Evolutionary conservation across 139 green algal species (phyloP).

Genomic region (Ulvella scutata): DNA sequence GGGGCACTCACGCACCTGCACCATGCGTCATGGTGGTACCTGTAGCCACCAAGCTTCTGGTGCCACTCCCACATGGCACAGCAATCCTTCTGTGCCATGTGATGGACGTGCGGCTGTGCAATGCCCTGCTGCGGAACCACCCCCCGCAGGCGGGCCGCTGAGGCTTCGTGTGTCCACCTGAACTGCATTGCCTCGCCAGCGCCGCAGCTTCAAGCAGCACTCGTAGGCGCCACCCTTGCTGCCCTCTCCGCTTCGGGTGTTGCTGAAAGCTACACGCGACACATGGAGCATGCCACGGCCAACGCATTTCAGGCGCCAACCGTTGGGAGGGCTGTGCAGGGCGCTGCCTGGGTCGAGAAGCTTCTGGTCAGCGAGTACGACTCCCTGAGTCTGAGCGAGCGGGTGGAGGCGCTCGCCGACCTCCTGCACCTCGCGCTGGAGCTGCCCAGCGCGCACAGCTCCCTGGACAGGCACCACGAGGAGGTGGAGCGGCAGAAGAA

Average conservation of each 20-base stretch:
- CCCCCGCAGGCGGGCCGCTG: no score
- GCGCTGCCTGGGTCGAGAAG: slow-evolving; percentile 26
- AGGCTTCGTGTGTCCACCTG: no score
- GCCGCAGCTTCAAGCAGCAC: no score
- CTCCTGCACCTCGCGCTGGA: slow-evolving; percentile 37
- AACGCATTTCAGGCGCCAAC: neutral
- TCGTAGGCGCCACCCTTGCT: no score
- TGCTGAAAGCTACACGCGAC: neutral
- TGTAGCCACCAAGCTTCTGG: no score
- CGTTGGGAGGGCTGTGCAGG: neutral
- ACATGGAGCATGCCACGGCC: neutral
- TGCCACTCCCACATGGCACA: no score
- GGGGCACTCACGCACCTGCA: no score
- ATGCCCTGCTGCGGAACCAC: no score
- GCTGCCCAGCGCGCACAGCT: slow-evolving; percentile 25
- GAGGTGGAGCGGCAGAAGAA: slow-evolving; percentile 10
- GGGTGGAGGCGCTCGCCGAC: slow-evolving; percentile 35
- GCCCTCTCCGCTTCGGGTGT: neutral
- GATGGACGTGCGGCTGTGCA: no score
- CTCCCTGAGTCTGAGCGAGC: slow-evolving; percentile 31
- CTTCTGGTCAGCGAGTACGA: slow-evolving; percentile 39
- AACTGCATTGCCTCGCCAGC: no score
- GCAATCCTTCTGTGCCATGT: no score
- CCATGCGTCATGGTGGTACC: no score
- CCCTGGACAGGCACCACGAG: slow-evolving; percentile 32